Base-by-base conservation (phyloP, 129 eudicot species). In the Flaveria linearis region DNA sequence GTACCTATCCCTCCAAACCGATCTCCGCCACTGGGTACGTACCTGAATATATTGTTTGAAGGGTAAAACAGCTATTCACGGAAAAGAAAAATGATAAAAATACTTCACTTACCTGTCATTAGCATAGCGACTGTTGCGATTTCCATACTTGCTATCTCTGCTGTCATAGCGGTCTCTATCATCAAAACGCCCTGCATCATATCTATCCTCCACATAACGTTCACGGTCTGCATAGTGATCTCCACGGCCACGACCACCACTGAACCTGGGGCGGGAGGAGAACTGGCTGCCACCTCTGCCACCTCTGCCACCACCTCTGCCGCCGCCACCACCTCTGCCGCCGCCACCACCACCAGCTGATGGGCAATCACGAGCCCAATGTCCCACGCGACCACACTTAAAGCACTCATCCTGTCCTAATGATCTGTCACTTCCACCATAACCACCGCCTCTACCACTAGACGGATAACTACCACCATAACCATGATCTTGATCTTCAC, bases 351-450 rank as follows among this genome's bases (percentile, higher is more conserved):
- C 91, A 22, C 88, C 93, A 5, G 84, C 86, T 52, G 92, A 91
- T 42, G 97, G 96, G 82, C 98, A 93, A 47, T 93, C 97, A 51
- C 97, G 88, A 75, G 98, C 98, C 97, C 97, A 93, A 23, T 93
- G 98, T 6, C 98, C 98, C 2, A 88, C 75, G 26, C 98, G 92
- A 26, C 98, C 98, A 81, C 98, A 93, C 88, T 87, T 93, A 75
- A 93, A 93, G 87, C 98, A 93, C 68, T 91, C 97, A 58, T 87
- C 97, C 63, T 76, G 96, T 50, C 91, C 98, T n/a, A 71, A 82
- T 15, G 92, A 75, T 82, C 92, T 88, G 63, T 85, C 90, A 63
- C 83, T 85, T 57, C 93, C 89, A 33, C 96, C 96, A 65, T 80
- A 87, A 82, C 96, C 78, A 4, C 82, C 84, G 5, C 85, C 85